Evolutionary conservation across 805 yeast genomes (phyloP).

Genomic region (Maudiozyma serrabonitensis): DNA sequence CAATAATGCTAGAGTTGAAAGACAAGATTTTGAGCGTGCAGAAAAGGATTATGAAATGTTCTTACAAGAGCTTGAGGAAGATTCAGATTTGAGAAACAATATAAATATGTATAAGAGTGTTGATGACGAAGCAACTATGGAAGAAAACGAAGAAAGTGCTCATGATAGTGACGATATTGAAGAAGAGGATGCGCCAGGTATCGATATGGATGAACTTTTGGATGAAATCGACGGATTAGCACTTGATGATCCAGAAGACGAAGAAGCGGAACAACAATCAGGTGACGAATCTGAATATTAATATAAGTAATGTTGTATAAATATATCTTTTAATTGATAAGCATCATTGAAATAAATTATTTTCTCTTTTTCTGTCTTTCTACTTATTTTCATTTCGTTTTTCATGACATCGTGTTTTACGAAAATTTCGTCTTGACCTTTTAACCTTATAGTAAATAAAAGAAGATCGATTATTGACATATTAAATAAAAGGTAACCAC

Average conservation of each 20-base stretch:
- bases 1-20: conserved; percentile 56
- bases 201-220: conserved; percentile 81
- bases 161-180: conserved; percentile 38
- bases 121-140: neutral
- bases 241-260: conserved; percentile 41
- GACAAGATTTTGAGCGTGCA: conserved; percentile 82
- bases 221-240: conserved; percentile 93
- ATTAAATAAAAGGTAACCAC: too few species aligned
- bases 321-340: neutral
- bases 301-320: neutral
- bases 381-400: too few species aligned
- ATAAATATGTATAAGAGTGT: conserved; percentile 67
- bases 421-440: too few species aligned
- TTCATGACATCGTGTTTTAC: too few species aligned
- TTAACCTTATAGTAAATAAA: too few species aligned
- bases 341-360: neutral
- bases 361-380: neutral
- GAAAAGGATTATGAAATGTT: conserved; percentile 91
- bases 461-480: too few species aligned
- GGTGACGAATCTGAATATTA: neutral
- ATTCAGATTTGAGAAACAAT: conserved; percentile 83
- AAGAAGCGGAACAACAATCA: conserved; percentile 3
- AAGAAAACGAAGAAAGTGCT: conserved; percentile 6
- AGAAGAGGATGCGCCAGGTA: conserved; percentile 77
- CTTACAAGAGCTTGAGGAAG: conserved; percentile 96